These are phyloP conservation scores for Trypanosoma mega DNA, from an alignment of 208 protist genomes.

Conservation along the genomic window DNA sequence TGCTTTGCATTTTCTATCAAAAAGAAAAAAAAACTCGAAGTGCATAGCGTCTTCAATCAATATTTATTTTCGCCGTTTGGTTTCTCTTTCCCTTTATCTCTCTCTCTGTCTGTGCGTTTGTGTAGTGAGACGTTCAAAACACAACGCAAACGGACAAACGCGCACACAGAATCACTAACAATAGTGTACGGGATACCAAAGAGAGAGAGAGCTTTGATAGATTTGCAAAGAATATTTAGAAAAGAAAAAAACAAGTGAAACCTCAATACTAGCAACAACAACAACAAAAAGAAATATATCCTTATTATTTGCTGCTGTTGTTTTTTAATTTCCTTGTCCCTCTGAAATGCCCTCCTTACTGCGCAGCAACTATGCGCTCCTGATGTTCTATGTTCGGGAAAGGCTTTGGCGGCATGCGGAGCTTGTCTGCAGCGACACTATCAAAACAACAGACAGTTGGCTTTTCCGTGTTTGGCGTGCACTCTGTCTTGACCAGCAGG, in stretches of 20 bases:
- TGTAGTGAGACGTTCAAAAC: too few relatives aligned
- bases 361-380: constrained; percentile 71
- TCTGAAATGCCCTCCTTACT: constrained; percentile 43
- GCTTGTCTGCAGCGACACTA: constrained; percentile 58
- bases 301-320: too few relatives aligned
- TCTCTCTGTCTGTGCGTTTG: too few relatives aligned
- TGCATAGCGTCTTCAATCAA: too few relatives aligned
- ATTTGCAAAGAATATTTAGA: constrained; percentile 9
- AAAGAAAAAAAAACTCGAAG: too few relatives aligned
- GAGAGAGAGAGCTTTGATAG: constrained; percentile 1
- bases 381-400: constrained; percentile 83
- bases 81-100: too few relatives aligned
- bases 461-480: constrained; percentile 85
- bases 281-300: constrained; percentile 6
- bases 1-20: too few relatives aligned
- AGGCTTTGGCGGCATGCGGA: constrained; percentile 86
- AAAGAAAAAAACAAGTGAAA: constrained; percentile 18
- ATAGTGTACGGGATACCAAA: too few relatives aligned
- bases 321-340: too few relatives aligned
- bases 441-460: constrained; percentile 72
- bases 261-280: background rate
- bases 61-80: too few relatives aligned
- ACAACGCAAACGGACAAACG: too few relatives aligned
- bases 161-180: too few relatives aligned
- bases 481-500: constrained; percentile 74